Evolutionary conservation across 2,329 filamentous ascomycete species (phyloP).

Genomic region (Trichoderma sp.): DNA sequence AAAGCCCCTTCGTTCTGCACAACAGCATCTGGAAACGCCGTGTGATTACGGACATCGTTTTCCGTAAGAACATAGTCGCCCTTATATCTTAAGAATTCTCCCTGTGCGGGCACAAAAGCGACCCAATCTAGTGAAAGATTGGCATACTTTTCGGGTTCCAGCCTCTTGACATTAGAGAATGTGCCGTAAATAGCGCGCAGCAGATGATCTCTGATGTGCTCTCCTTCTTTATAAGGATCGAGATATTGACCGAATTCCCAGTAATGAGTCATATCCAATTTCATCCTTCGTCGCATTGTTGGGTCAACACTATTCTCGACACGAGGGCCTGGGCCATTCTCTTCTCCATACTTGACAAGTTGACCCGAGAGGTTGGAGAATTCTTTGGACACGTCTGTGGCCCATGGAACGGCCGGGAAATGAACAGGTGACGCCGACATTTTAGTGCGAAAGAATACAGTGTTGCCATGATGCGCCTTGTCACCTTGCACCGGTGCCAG

Average conservation of each 20-base stretch:
- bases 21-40: background rate
- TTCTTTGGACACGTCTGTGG: background rate
- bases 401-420: slow-evolving; percentile 7
- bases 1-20: background rate
- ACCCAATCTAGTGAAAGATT: background rate
- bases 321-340: background rate
- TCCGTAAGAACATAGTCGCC: background rate
- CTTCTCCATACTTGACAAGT: slow-evolving; percentile 1
- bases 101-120: background rate
- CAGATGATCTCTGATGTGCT: background rate
- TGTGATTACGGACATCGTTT: background rate
- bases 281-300: background rate
- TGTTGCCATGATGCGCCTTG: slow-evolving; percentile 4
- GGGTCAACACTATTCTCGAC: background rate
- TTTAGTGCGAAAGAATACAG: background rate
- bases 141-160: slow-evolving; percentile 9
- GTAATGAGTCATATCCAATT: background rate
- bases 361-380: slow-evolving; percentile 1
- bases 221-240: background rate
- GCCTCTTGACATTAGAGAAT: background rate
- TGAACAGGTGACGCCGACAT: background rate
- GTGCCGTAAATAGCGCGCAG: slow-evolving; percentile 5
- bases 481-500: background rate
- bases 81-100: background rate
- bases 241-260: slow-evolving; percentile 2